Base-by-base conservation (phyloP, 805 yeast species). In the Candida taoyuanica region DNA sequence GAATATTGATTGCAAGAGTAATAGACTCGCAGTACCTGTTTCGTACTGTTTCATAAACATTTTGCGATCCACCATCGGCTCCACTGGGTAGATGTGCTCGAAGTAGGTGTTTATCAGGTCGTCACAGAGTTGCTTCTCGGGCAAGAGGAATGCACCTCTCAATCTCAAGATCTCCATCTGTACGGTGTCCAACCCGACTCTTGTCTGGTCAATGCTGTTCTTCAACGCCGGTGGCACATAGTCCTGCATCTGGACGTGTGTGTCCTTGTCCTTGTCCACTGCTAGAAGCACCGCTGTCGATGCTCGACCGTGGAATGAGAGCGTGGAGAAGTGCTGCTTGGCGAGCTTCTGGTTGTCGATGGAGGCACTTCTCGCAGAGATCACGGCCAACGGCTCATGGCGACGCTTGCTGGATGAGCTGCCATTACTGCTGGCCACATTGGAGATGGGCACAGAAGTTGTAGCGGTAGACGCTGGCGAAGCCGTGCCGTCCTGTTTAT, bases 71-170 rank as follows among this genome's bases (percentile, higher is more conserved):
- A 85, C 60, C 18, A 84, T 71, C 4, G 95, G 95, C 57, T 77
- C 70, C 28, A 73, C 58, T 1, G 88, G 87, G 48, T 84, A 86
- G 17, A 81, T 70, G 42, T 70, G 69, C 31, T 68, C 73, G 49
- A 85, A 85, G 59, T 73, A 85, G 33, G 71, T 59, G 32, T 77
- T 68, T 25, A 85, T 70, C 40, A 81, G 65, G 47, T 76, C 83
- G 46, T 72, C 73, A 39, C 80, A 72, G 13, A 81, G 63, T 11
- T 71, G 76, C 29, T 68, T 60, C 4, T 73, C 68, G 1, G 95
- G 95, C 16, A 85, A 58, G 34, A 74, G 60, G 51, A 85, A 85
- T 6, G 89, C 86, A 5, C 89, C 91, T 40, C 78, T 65, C 40
- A 77, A 50, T 48, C 76, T 71, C 44, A 85, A 63, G 30, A 80